These are phyloP conservation scores for Globisporangium camurandrum DNA, from an alignment of 352 stramenopile species.

Conservation along the genomic window DNA sequence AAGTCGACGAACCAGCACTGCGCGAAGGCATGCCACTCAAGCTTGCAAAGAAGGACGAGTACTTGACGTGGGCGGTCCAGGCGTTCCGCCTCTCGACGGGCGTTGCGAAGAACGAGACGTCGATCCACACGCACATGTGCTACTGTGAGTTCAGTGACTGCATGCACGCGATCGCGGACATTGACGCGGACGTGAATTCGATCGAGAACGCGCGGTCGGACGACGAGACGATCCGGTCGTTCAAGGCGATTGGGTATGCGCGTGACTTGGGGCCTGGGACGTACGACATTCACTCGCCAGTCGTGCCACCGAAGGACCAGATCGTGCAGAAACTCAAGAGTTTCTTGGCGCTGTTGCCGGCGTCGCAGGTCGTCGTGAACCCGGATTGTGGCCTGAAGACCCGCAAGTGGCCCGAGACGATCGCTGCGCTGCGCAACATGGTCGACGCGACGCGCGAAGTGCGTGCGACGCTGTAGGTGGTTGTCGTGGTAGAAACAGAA, in stretches of 20 bases:
- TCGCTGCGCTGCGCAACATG: slow-evolving; percentile 85
- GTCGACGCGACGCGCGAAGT: slow-evolving; percentile 75
- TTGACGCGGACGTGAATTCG: slow-evolving; percentile 93
- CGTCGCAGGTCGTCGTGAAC: slow-evolving; percentile 83
- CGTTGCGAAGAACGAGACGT: slow-evolving; percentile 82
- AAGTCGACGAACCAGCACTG: slow-evolving; percentile 90
- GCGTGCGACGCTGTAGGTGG: slow-evolving; percentile 47
- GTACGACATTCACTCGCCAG: slow-evolving; percentile 93
- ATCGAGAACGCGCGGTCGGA: slow-evolving; percentile 91
- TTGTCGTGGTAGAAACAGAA: no score
- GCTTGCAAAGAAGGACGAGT: slow-evolving; percentile 75
- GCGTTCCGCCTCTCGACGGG: slow-evolving; percentile 86
- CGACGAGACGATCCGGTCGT: slow-evolving; percentile 86
- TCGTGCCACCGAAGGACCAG: slow-evolving; percentile 83
- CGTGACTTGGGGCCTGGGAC: slow-evolving; percentile 87
- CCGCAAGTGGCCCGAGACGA: slow-evolving; percentile 88
- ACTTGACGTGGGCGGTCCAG: slow-evolving; percentile 71
- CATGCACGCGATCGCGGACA: slow-evolving; percentile 89
- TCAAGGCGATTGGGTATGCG: slow-evolving; percentile 87
- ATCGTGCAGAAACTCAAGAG: slow-evolving; percentile 85
- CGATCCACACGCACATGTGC: slow-evolving; percentile 95
- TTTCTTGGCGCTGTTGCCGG: slow-evolving; percentile 77
- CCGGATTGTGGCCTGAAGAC: slow-evolving; percentile 93
- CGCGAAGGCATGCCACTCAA: slow-evolving; percentile 90
- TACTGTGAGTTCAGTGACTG: slow-evolving; percentile 94